A percentile compares a stretch with the other conserved stretches of the same genome.
phyloP scores from a whole-genome alignment of 2,329 filamentous ascomycete species.

The Curvularia spicifera region DNA sequence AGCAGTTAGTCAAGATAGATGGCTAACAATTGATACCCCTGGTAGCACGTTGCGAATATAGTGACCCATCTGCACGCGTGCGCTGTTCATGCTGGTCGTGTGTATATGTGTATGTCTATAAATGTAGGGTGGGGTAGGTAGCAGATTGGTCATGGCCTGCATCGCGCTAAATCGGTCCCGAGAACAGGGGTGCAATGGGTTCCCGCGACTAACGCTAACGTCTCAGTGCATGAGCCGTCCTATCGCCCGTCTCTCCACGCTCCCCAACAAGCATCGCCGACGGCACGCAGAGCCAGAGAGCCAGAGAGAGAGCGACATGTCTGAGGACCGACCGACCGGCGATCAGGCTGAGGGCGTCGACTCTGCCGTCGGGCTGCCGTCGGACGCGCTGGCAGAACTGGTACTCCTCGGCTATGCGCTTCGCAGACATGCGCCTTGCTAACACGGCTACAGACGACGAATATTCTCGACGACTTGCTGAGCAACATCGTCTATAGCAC shows the following conservation, averaged over 20 bases:
- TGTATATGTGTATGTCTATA: constrained; percentile 1
- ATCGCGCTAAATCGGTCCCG: constrained; percentile 23
- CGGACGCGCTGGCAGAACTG: constrained; percentile 41
- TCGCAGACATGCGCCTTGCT: constrained; percentile 32
- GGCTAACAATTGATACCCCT: background rate
- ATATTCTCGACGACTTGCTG: constrained; percentile 74
- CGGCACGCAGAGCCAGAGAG: constrained; percentile 26
- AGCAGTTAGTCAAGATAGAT: background rate
- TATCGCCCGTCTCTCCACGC: constrained; percentile 21
- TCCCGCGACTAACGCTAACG: constrained; percentile 32
- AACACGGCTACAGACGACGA: constrained; percentile 37
- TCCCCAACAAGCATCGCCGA: constrained; percentile 22
- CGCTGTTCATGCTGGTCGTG: constrained; percentile 12
- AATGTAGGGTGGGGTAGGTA: constrained; percentile 8
- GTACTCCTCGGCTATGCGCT: constrained; percentile 27
- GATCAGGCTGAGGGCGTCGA: constrained; percentile 36
- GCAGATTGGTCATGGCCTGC: constrained; percentile 11
- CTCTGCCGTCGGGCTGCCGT: constrained; percentile 34
- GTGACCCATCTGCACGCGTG: constrained; percentile 5
- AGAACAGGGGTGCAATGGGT: constrained; percentile 22
- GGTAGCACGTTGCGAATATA: background rate
- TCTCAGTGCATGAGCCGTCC: constrained; percentile 25
- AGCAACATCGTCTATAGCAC: constrained; percentile 80
- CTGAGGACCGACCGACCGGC: constrained; percentile 45
- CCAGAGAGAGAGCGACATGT: constrained; percentile 37